Base-by-base conservation (phyloP, 495 filamentous ascomycete genomes). In the Thermothielavioides terrestris region DNA sequence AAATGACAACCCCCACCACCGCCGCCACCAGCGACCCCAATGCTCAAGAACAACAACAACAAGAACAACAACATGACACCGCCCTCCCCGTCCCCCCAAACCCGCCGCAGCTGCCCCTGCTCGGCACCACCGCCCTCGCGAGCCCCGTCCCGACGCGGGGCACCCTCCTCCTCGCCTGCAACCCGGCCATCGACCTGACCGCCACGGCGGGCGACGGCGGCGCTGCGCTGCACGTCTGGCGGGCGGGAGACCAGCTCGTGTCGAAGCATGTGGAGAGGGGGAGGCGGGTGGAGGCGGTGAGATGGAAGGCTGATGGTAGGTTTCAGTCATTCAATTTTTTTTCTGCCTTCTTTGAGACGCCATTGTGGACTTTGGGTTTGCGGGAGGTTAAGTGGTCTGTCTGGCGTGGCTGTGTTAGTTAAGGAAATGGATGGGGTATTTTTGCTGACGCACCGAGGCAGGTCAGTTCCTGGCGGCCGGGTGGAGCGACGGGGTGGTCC, bases 271-370 rank as follows among this genome's bases (percentile, higher is more conserved):
- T 61, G 31, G 77, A 80, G 49, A 69, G 64, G 28, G 75, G 43
- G 21, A 42, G 75, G n/a, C 74, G 73, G 52, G 74, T 80, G 26
- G 67, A 75, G 40, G 73, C 66, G 39, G 54, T 90, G 36, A 68
- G 64, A 43, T 94, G 89, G 89, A 92, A 91, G 65, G 77, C 75
- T 40, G 85, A 92, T 65, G 89, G 88, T 86, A 67, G 14, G 41
- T 44, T 30, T 39, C 15, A 18, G 17, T 11, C 35, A 42, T 9
- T 18, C 46, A 42, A 10, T 32, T n/a, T 32, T n/a, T 6, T 25
- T 14, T 18, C 20, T 25, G 2, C 18, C 17, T 46, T 35, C 27
- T 15, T 46, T 12, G 23, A n/a, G n/a, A n/a, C n/a, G n/a, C n/a
- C n/a, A n/a, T n/a, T n/a, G n/a, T n/a, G n/a, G n/a, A n/a, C n/a